Conservation (phyloP, 371 early-diverging fungal species). For the Mucor saturninus region DNA sequence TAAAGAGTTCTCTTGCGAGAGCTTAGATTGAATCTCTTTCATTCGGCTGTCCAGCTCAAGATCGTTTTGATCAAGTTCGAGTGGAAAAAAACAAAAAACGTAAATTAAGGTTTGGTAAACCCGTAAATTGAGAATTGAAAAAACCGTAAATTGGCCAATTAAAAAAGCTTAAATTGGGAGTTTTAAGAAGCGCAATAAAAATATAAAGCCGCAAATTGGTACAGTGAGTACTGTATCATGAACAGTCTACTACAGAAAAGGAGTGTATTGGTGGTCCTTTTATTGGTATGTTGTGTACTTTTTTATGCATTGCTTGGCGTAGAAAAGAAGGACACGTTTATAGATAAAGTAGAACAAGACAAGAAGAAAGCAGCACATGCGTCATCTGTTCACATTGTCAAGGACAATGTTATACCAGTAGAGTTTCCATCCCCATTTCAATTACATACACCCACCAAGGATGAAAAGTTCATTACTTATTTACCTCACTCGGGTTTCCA, state of each 20-base stretch:
- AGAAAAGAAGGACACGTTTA: no score
- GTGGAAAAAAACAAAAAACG: not conserved
- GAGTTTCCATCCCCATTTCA: constrained; percentile 26
- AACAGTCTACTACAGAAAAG: no score
- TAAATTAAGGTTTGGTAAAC: not conserved
- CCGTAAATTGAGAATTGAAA: not conserved
- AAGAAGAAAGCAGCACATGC: constrained; percentile 4
- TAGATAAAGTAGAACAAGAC: constrained; percentile 4
- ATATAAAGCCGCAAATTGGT: not conserved
- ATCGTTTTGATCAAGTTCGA: no score
- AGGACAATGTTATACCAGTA: constrained; percentile 17
- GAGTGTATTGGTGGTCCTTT: no score
- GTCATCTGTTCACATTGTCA: not conserved
- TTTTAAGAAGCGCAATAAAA: not conserved
- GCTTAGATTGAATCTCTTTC: no score
- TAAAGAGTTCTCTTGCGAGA: no score
- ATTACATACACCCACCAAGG: constrained; percentile 1
- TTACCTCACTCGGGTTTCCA: constrained; percentile 71
- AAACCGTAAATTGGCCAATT: not conserved
- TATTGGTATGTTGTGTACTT: no score
- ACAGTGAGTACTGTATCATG: no score
- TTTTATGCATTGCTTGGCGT: no score
- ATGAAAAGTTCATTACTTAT: constrained; percentile 58
- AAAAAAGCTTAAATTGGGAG: not conserved
- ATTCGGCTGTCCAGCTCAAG: no score